phyloP scores from a whole-genome alignment of 2,329 filamentous ascomycete genomes.

The Alternaria triticimaculans region DNA sequence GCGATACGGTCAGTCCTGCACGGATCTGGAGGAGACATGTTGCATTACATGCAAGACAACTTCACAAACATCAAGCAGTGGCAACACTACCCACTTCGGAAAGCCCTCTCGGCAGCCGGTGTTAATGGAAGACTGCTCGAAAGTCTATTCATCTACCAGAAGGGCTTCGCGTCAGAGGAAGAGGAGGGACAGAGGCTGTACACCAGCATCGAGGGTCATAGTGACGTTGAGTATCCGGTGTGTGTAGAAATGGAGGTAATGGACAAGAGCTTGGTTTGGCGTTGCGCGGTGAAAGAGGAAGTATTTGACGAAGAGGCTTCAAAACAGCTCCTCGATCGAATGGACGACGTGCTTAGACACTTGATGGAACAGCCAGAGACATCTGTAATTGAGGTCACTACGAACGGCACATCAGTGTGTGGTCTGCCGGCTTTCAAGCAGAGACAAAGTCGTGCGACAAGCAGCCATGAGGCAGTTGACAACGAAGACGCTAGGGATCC shows the following conservation, averaged over 20 bases:
- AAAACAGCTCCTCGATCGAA: slow-evolving; percentile 59
- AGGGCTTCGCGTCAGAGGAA: slow-evolving; percentile 47
- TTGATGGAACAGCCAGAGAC: slow-evolving; percentile 60
- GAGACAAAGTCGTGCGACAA: not conserved
- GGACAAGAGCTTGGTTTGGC: slow-evolving; percentile 67
- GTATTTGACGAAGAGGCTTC: slow-evolving; percentile 59
- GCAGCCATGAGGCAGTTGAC: not conserved
- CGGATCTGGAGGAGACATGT: slow-evolving; percentile 67
- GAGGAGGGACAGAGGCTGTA: slow-evolving; percentile 55
- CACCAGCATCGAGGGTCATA: slow-evolving; percentile 66
- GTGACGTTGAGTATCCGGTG: slow-evolving; percentile 79
- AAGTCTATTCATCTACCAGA: slow-evolving; percentile 72
- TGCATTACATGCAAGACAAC: slow-evolving; percentile 76
- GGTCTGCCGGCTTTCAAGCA: slow-evolving; percentile 60
- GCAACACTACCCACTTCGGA: slow-evolving; percentile 79
- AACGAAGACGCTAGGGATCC: not conserved
- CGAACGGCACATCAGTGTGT: slow-evolving; percentile 67
- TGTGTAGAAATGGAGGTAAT: slow-evolving; percentile 80
- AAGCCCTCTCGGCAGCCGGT: slow-evolving; percentile 64
- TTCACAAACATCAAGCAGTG: slow-evolving; percentile 70
- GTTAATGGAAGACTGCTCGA: slow-evolving; percentile 63
- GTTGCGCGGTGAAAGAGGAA: slow-evolving; percentile 70
- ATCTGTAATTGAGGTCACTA: slow-evolving; percentile 63
- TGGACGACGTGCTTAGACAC: slow-evolving; percentile 66
- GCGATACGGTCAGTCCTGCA: slow-evolving; percentile 76